Percentiles rank a stretch among this genome's conserved stretches.
These are phyloP conservation scores for Phoenix roebelenii DNA, from an alignment of 176 grass and related monocot genomes.

Conservation along the genomic window DNA sequence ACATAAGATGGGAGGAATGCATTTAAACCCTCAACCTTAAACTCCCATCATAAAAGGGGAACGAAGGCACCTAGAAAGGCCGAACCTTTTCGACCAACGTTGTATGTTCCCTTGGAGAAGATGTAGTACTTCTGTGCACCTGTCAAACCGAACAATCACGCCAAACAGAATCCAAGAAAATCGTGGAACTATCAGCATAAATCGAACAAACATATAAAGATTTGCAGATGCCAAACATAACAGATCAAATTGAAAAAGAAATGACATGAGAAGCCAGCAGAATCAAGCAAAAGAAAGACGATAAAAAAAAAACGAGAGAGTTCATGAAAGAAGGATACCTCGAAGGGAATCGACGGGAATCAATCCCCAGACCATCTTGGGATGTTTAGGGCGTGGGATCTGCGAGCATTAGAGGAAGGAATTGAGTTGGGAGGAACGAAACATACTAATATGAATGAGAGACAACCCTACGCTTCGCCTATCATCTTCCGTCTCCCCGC, in stretches of 20 bases:
- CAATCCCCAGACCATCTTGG: slow-evolving; percentile 68
- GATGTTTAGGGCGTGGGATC: too few relatives aligned
- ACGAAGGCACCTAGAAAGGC: neutral
- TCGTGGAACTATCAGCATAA: too few relatives aligned
- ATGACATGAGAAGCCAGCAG: neutral
- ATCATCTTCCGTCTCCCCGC: too few relatives aligned
- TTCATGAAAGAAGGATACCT: slow-evolving; percentile 24
- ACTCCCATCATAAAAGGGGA: neutral
- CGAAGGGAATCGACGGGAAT: slow-evolving; percentile 44
- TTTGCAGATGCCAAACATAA: slow-evolving; percentile 2
- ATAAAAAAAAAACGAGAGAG: neutral
- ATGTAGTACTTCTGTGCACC: slow-evolving; percentile 64
- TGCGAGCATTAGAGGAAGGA: too few relatives aligned
- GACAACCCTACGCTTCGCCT: too few relatives aligned
- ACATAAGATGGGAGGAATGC: neutral
- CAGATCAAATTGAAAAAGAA: neutral
- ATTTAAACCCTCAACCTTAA: neutral
- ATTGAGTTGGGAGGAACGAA: too few relatives aligned
- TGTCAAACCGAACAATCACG: slow-evolving; percentile 15
- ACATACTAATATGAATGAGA: too few relatives aligned
- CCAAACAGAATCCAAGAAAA: too few relatives aligned
- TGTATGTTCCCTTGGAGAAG: slow-evolving; percentile 72
- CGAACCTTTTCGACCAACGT: slow-evolving; percentile 87
- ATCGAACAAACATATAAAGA: slow-evolving; percentile 1
- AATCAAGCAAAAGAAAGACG: neutral